Base-by-base conservation (phyloP, 225 moss, liverwort and hornwort species). In the Bryoerythrophyllum caledonicum region DNA sequence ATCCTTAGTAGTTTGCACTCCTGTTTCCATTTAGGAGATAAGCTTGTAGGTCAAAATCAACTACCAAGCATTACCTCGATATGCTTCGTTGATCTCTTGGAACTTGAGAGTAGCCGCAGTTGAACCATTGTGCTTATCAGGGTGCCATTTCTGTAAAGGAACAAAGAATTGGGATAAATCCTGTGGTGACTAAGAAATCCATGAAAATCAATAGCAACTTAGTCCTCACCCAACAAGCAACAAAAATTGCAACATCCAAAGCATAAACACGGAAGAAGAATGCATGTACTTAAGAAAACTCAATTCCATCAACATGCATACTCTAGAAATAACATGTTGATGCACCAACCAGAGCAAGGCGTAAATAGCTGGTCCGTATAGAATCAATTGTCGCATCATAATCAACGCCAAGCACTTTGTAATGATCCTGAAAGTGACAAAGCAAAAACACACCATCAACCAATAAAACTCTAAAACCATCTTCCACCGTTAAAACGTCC, bases 21-120 rank as follows among this genome's bases (percentile, higher is more conserved):
- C 38, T 38, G 10, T 38, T 38, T 8, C 10, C 38, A 38, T 38
- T 38, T 38, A 10, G 38, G 10, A 2, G 38, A 8, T 38, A 10
- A 10, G 10, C 38, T 38, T 1, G 35, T 32, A 30, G 6, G 34
- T 63, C 15, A 4, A 59, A 40, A 52, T 30, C 27, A 58, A 23
- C 55, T 38, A 51, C 49, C 28, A 30, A 11, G 74, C 64, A 60
- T 74, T 49, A 96, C 96, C 96, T 92, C 91, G 90, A 80, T 96
- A 96, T 67, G 94, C 96, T 74, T 96, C 94, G 43, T 87, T 94
- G 70, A 96, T 96, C 84, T 96, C 88, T 80, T 96, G 96, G 74
- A 96, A 96, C 79, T 91, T 89, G 60, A 94, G 83, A 65, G 96
- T 96, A 73, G 96, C 94, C 35, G 82, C 82, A 60, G 84, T 80